Conservation (phyloP, 2,329 filamentous ascomycete genomes). For the Trichoderma arundinaceum region DNA sequence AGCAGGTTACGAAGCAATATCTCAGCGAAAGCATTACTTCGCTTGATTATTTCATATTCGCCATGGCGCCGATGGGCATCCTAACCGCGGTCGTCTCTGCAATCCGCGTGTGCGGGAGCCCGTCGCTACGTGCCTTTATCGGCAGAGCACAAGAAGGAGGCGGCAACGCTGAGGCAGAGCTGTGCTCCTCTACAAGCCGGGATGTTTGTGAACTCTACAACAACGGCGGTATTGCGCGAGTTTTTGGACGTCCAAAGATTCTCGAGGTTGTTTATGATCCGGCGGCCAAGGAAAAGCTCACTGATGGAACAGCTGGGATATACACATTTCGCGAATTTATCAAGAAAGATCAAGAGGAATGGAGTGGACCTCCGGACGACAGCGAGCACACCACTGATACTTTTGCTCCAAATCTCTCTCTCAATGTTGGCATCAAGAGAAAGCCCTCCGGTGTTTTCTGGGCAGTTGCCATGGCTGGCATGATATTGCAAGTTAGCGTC, state of each 20-base stretch:
- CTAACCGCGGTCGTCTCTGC: neutral
- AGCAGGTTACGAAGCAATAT: conserved; percentile 3
- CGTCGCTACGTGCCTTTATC: conserved; percentile 1
- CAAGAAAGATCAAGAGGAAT: neutral
- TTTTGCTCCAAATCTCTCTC: neutral
- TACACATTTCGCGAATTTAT: neutral
- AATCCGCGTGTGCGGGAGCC: neutral
- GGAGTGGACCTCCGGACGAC: neutral
- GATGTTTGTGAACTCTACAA: conserved; percentile 17
- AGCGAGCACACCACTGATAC: neutral
- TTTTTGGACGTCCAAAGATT: conserved; percentile 2
- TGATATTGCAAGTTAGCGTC: neutral
- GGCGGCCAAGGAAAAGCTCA: neutral
- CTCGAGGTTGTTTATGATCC: conserved; percentile 15
- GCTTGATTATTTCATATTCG: neutral
- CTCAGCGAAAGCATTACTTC: neutral
- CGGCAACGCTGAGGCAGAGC: neutral
- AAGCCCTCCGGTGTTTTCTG: neutral
- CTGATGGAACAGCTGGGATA: neutral
- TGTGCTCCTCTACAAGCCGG: conserved; percentile 12
- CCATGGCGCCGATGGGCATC: conserved; percentile 13
- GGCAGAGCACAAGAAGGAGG: conserved; percentile 10
- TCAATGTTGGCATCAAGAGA: neutral
- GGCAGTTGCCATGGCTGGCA: neutral
- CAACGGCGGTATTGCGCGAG: neutral